phyloP scores from a whole-genome alignment of 2,329 filamentous ascomycete genomes.

The Penicillium sp. region DNA sequence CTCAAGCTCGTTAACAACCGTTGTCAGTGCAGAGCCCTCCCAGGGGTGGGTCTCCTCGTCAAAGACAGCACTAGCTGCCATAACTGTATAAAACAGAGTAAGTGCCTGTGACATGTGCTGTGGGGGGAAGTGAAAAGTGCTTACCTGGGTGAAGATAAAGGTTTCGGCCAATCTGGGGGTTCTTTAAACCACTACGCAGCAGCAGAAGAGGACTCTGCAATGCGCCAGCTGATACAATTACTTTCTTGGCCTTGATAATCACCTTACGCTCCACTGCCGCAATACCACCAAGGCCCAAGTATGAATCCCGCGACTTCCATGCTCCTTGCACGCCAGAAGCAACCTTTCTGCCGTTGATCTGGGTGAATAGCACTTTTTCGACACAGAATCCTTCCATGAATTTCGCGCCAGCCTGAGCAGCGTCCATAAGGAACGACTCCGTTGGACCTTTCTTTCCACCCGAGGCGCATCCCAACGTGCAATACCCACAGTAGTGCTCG shows the following conservation, averaged over 20 bases:
- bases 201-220: conserved; percentile 76
- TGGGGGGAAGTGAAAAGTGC: conserved; percentile 37
- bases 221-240: conserved; percentile 75
- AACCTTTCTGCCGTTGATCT: conserved; percentile 50
- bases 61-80: conserved; percentile 59
- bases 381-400: conserved; percentile 83
- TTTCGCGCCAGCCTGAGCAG: conserved; percentile 70
- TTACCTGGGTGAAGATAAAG: conserved; percentile 77
- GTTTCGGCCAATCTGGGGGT: conserved; percentile 77
- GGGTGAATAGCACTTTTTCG: conserved; percentile 68
- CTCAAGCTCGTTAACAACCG: conserved; percentile 73
- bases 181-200: conserved; percentile 74
- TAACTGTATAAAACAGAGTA: conserved; percentile 21
- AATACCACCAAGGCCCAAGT: conserved; percentile 57
- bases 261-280: conserved; percentile 59
- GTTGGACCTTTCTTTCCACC: conserved; percentile 77
- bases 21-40: conserved; percentile 78
- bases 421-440: conserved; percentile 75
- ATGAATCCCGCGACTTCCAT: conserved; percentile 70
- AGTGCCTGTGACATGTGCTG: not conserved
- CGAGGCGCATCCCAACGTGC: conserved; percentile 59
- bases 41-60: conserved; percentile 68
- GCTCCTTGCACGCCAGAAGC: conserved; percentile 71
- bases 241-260: conserved; percentile 73
- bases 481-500: conserved; percentile 72